These are phyloP conservation scores for Naganishia sp. DNA, from an alignment of 1,284 basidiomycete genomes.

Conservation along the genomic window DNA sequence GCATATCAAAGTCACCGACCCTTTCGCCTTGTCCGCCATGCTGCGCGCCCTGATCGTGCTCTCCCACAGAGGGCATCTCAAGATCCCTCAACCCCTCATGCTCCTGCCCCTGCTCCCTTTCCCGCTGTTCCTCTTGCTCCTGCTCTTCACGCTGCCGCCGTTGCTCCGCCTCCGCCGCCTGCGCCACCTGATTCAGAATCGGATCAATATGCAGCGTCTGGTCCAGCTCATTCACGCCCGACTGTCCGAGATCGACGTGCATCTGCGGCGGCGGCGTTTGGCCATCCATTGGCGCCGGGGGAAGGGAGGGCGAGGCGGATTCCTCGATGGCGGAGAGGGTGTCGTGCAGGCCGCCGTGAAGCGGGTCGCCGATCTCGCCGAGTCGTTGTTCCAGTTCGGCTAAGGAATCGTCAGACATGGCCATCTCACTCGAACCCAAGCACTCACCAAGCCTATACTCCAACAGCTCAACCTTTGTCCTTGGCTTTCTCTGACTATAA, in stretches of 20 bases:
- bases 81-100: slow-evolving; percentile 21
- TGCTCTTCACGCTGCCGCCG: slow-evolving; percentile 5
- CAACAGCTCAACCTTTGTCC: slow-evolving; percentile 46
- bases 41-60: slow-evolving; percentile 13
- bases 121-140: neutral
- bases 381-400: slow-evolving; percentile 23
- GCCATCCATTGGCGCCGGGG: neutral
- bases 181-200: slow-evolving; percentile 28
- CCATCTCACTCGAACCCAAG: neutral
- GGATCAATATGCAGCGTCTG: slow-evolving; percentile 28
- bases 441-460: slow-evolving; percentile 49
- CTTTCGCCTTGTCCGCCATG: neutral
- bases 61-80: slow-evolving; percentile 7
- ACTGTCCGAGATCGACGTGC: slow-evolving; percentile 35
- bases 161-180: slow-evolving; percentile 20
- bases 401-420: neutral
- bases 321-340: slow-evolving; percentile 8
- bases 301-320: slow-evolving; percentile 26
- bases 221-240: slow-evolving; percentile 8
- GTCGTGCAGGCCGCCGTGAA: slow-evolving; percentile 17
- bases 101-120: neutral
- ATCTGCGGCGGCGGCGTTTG: neutral
- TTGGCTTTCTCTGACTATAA: slow-evolving; percentile 51
- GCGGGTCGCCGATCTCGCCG: slow-evolving; percentile 22
- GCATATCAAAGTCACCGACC: slow-evolving; percentile 4